Evolutionary conservation across 192 early-diverging fungal genomes (phyloP).

Genomic region (Coemansia biformis): DNA sequence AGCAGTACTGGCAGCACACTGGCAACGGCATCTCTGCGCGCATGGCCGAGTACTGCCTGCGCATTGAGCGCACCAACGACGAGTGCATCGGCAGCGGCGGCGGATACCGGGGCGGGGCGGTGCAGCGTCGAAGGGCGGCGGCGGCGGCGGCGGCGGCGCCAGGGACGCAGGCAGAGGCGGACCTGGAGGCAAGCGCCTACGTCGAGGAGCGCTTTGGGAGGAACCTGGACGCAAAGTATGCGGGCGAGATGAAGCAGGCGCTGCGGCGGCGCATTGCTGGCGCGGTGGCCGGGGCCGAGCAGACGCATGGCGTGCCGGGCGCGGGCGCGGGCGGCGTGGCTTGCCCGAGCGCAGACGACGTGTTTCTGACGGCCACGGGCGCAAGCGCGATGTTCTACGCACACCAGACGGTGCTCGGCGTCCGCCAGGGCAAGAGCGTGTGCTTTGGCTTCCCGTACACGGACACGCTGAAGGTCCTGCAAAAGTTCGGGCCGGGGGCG

Average conservation of each 20-base stretch:
- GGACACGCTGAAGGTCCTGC: constrained; percentile 93
- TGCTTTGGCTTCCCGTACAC: constrained; percentile 96
- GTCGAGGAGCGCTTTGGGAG: constrained; percentile 94
- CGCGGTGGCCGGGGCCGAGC: constrained; percentile 50
- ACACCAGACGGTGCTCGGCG: constrained; percentile 60
- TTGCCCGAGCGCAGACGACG: constrained; percentile 67
- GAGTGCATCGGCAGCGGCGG: constrained; percentile 12
- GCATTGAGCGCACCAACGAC: constrained; percentile 58
- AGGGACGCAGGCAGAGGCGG: constrained; percentile 17
- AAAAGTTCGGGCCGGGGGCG: constrained; percentile 90
- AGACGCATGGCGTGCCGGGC: constrained; percentile 39
- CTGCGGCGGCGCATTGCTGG: constrained; percentile 81
- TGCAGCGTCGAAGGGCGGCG: not conserved
- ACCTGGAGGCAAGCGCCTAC: constrained; percentile 50
- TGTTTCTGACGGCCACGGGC: constrained; percentile 82
- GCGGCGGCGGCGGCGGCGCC: not conserved
- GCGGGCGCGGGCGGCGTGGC: constrained; percentile 43
- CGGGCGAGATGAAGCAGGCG: constrained; percentile 66
- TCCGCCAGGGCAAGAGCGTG: constrained; percentile 60
- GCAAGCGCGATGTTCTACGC: constrained; percentile 93
- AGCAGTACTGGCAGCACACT: constrained; percentile 95
- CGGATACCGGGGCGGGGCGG: constrained; percentile 2
- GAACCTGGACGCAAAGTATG: constrained; percentile 67
- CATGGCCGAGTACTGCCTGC: constrained; percentile 76
- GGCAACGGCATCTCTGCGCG: constrained; percentile 86